Conservation (phyloP, 2,329 filamentous ascomycete genomes). For the Fusarium setosum region DNA sequence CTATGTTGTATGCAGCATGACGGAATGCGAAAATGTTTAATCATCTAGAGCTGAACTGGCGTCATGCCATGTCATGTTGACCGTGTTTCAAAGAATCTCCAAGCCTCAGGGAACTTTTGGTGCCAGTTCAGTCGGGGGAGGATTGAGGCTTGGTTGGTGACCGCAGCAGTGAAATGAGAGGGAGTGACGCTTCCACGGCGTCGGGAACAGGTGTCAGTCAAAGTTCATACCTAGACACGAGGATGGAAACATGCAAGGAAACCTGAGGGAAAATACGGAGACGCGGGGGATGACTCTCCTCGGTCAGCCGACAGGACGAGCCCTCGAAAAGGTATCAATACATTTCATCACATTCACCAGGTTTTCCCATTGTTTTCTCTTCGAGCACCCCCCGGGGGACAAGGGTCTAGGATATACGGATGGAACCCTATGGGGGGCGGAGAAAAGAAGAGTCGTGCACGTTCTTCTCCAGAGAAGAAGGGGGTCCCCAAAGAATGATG, state of each 20-base stretch:
- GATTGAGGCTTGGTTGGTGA: not conserved
- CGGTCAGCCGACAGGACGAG: too few relatives aligned
- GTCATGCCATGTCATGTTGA: constrained; percentile 3
- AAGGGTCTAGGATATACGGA: too few relatives aligned
- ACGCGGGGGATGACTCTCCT: not conserved
- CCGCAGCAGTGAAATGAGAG: not conserved
- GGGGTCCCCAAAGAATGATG: too few relatives aligned
- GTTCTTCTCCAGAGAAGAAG: too few relatives aligned
- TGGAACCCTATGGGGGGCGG: too few relatives aligned
- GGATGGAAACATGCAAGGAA: not conserved
- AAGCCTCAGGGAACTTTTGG: not conserved
- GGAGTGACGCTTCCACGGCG: not conserved
- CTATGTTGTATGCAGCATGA: constrained; percentile 36
- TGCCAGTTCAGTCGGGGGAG: not conserved
- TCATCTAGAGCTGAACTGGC: constrained; percentile 8
- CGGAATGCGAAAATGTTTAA: constrained; percentile 37
- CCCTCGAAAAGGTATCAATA: too few relatives aligned
- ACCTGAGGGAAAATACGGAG: not conserved
- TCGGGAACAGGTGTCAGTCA: not conserved
- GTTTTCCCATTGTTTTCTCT: too few relatives aligned
- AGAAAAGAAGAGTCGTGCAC: too few relatives aligned
- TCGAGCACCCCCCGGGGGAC: too few relatives aligned
- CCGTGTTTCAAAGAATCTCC: not conserved
- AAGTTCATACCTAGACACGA: too few relatives aligned
- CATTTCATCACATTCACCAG: too few relatives aligned